Evolutionary conservation across 345 rosid genomes (phyloP).

Genomic region (Populus ilicifolia): DNA sequence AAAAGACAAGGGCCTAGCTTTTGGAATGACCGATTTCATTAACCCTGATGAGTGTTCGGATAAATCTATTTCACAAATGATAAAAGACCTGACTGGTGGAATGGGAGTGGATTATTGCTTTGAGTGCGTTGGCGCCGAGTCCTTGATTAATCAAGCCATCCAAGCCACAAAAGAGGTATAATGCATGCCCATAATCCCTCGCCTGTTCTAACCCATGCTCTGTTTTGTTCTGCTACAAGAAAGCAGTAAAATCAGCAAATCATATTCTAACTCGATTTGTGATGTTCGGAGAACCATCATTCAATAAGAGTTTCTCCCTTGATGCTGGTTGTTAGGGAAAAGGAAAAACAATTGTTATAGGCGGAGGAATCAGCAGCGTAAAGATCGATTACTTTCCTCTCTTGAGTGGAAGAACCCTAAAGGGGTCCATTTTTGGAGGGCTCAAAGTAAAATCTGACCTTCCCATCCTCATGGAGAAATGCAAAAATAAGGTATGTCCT

Average conservation of each 20-base stretch:
- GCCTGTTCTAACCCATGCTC: background rate
- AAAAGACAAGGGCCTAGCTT: slow-evolving; percentile 28
- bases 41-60: slow-evolving; percentile 43
- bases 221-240: background rate
- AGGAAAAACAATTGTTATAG: slow-evolving; percentile 45
- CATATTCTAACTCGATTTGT: background rate
- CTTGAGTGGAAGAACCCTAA: slow-evolving; percentile 43
- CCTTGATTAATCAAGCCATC: slow-evolving; percentile 45
- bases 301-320: background rate
- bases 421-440: slow-evolving; percentile 62
- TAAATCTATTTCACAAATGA: slow-evolving; percentile 33
- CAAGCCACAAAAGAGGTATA: slow-evolving; percentile 42
- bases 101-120: slow-evolving; percentile 59
- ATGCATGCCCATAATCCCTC: too few relatives aligned
- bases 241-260: too few relatives aligned
- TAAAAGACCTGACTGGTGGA: slow-evolving; percentile 44
- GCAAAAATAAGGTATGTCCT: slow-evolving; percentile 36
- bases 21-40: slow-evolving; percentile 63
- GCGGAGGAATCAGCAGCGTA: slow-evolving; percentile 27
- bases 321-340: slow-evolving; percentile 30
- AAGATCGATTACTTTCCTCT: slow-evolving; percentile 21
- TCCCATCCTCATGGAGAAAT: slow-evolving; percentile 43
- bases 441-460: slow-evolving; percentile 48
- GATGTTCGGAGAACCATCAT: background rate
- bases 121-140: slow-evolving; percentile 49